A percentile compares a stretch with the other conserved stretches of the same genome.
Evolutionary conservation across 176 grass and related monocot genomes (phyloP).

Genomic region (Guadua angustifolia): DNA sequence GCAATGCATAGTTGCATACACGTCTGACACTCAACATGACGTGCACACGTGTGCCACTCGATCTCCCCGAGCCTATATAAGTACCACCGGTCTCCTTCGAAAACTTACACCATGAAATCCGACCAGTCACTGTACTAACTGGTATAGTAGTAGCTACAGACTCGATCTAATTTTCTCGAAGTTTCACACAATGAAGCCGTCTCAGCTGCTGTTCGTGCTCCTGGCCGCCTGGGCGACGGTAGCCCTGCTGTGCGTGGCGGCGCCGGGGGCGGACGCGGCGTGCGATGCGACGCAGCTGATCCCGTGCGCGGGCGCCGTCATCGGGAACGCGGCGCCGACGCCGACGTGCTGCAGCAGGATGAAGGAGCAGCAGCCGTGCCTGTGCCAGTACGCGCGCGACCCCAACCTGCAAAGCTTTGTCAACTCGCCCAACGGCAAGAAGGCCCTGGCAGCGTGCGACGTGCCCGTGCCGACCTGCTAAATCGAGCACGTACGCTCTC

Average conservation of each 20-base stretch:
- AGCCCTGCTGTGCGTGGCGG: slow-evolving; percentile 26
- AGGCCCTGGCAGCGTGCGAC: no score
- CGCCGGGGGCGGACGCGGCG: slow-evolving; percentile 39
- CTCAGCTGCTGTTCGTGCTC: not conserved
- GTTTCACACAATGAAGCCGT: slow-evolving; percentile 23
- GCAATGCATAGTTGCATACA: no score
- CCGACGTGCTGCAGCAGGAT: slow-evolving; percentile 65
- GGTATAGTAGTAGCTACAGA: not conserved
- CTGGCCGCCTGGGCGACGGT: not conserved
- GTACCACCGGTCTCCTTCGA: not conserved
- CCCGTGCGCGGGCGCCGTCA: slow-evolving; percentile 67
- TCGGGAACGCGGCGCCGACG: slow-evolving; percentile 44
- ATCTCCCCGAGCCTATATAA: slow-evolving; percentile 26
- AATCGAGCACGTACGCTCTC: no score
- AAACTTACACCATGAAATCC: not conserved
- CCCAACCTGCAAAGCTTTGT: no score
- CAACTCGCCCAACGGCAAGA: no score
- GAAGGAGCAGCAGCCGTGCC: slow-evolving; percentile 57
- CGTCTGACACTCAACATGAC: no score
- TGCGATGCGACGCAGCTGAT: slow-evolving; percentile 58
- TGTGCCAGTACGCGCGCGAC: no score
- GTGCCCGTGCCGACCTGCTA: no score
- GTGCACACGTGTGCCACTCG: no score
- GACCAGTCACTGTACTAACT: not conserved
- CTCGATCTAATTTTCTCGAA: not conserved